Base-by-base conservation (phyloP, 73 alveolate genomes). In the Strombidium stylifer region DNA sequence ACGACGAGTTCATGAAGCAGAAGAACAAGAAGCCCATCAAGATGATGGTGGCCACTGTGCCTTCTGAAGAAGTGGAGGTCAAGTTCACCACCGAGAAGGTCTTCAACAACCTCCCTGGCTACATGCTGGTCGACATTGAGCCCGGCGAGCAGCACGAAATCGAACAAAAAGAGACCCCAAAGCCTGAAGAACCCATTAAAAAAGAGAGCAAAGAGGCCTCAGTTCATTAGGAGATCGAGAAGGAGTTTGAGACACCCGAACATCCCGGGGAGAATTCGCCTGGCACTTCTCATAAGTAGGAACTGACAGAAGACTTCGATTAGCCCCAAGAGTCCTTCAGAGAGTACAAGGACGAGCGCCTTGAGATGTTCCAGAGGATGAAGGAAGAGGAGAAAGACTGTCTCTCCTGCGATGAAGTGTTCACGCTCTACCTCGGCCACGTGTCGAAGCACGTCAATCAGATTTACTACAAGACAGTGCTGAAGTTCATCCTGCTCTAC, bases 331-430 rank as follows among this genome's bases (percentile, higher is more conserved):
- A 16, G 61, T 15, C 15, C 32, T 69, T 4, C 35, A 14, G 16
- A 19, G 14, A n/a, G n/a, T n/a, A n/a, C n/a, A n/a, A n/a, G 20
- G 65, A 55, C 36, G 73, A 69, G 6, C 69, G 77, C 36, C 76
- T 78, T 12, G n/a, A 53, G 27, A 50, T 67, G 8, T 78, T 64
- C 74, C 35, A 44, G 24, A 24, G 12, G 52, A 69, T 78, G 77
- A 31, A 55, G 8, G 80, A 66, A 20, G 83, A 78, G 34, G 67
- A 78, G 28, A 78, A 75, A 32, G 56, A 65, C 16, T 28, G 21
- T 12, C 73, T 78, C 1, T 40, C 67, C 25, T 67, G 82, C 26
- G 85, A 73, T 46, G 85, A 73, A 23, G 41, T 73, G 4, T 73
- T 73, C 62, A 5, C 54, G n/a, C 61, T 58, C 11, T 73, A 73